Conservation (phyloP, 2,329 filamentous ascomycete species). For the Acrocalymma vagum region DNA sequence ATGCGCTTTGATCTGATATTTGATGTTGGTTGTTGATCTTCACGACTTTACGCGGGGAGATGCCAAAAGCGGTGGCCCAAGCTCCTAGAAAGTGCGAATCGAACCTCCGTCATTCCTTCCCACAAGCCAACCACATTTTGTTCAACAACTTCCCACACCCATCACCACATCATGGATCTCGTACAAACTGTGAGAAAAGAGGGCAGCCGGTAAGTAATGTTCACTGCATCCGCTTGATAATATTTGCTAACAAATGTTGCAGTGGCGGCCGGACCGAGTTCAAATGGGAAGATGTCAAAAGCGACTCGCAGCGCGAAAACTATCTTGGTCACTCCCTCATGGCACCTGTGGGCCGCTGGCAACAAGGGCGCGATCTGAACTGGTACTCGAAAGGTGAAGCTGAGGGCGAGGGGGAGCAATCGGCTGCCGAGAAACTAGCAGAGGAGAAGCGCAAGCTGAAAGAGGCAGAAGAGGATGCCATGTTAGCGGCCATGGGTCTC, state of each 20-base stretch:
- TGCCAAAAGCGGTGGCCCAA: conserved; percentile 8
- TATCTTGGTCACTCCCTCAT: conserved; percentile 91
- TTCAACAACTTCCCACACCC: conserved; percentile 11
- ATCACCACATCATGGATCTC: conserved; percentile 76
- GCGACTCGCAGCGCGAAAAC: conserved; percentile 86
- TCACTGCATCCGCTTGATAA: not conserved
- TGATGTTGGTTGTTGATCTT: too few relatives aligned
- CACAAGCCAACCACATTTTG: conserved; percentile 25
- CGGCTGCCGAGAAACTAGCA: conserved; percentile 61
- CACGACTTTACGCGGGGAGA: too few relatives aligned
- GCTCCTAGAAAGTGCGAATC: conserved; percentile 8
- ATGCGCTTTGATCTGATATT: too few relatives aligned
- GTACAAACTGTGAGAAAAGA: conserved; percentile 94
- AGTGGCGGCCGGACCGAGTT: conserved; percentile 91
- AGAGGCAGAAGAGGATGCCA: conserved; percentile 91
- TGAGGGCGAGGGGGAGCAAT: conserved; percentile 63
- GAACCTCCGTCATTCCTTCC: conserved; percentile 33
- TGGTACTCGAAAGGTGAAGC: conserved; percentile 72
- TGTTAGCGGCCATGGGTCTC: conserved; percentile 82
- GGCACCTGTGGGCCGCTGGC: conserved; percentile 92
- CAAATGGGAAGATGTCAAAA: conserved; percentile 94
- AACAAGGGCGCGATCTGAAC: conserved; percentile 74
- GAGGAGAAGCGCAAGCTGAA: conserved; percentile 86
- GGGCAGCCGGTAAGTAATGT: conserved; percentile 67
- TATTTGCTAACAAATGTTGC: conserved; percentile 11